Conservation (phyloP, 2,329 filamentous ascomycete genomes). For the Aspergillus fumigatiaffinis region DNA sequence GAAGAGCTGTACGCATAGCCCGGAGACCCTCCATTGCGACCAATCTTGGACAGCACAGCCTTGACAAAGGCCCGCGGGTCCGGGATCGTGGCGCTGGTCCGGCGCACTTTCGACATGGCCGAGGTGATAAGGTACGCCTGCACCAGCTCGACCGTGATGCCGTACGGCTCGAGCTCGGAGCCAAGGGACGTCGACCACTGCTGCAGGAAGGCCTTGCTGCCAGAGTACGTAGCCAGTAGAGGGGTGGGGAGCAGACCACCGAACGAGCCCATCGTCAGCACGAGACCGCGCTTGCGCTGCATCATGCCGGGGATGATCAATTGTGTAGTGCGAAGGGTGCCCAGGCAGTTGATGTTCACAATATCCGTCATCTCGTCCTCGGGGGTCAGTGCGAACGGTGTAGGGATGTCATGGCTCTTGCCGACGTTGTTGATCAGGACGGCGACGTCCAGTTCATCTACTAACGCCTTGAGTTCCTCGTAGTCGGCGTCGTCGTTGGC, state of each 20-base stretch:
- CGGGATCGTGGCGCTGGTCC: conserved; percentile 71
- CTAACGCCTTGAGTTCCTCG: conserved; percentile 62
- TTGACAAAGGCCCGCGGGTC: conserved; percentile 78
- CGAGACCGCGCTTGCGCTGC: conserved; percentile 76
- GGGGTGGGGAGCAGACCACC: conserved; percentile 89
- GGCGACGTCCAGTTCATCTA: conserved; percentile 72
- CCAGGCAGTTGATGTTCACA: conserved; percentile 90
- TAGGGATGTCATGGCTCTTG: conserved; percentile 87
- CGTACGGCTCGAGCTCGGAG: conserved; percentile 73
- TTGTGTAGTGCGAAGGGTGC: conserved; percentile 83
- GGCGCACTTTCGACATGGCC: conserved; percentile 94
- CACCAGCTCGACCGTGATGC: conserved; percentile 85
- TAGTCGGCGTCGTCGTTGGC: conserved; percentile 77
- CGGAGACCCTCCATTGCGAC: conserved; percentile 71
- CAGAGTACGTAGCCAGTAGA: conserved; percentile 90
- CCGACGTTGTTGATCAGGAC: conserved; percentile 97
- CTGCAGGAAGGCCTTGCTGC: conserved; percentile 96
- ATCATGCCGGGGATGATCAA: conserved; percentile 81
- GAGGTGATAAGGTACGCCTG: conserved; percentile 91
- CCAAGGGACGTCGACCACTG: conserved; percentile 88
- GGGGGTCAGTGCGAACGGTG: conserved; percentile 77
- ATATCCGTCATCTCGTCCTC: conserved; percentile 81
- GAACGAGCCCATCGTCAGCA: conserved; percentile 97
- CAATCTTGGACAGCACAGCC: conserved; percentile 74
- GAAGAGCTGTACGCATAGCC: conserved; percentile 78